These are phyloP conservation scores for Calonectria pseudoreteaudii DNA, from an alignment of 2,329 filamentous ascomycete species.

Conservation along the genomic window DNA sequence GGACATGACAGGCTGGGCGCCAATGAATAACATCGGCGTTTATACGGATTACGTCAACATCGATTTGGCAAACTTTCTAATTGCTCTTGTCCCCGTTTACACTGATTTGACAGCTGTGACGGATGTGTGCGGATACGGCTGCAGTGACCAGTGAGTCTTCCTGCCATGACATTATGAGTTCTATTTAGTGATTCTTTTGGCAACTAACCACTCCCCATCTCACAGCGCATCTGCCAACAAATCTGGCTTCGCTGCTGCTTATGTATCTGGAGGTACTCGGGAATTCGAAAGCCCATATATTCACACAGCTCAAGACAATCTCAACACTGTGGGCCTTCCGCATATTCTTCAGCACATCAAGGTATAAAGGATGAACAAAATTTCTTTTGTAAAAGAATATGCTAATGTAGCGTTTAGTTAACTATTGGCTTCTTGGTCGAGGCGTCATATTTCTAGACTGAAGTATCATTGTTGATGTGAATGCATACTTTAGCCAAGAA, in stretches of 20 bases:
- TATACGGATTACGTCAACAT: constrained; percentile 59
- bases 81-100: constrained; percentile 54
- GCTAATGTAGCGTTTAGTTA: constrained; percentile 36
- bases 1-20: constrained; percentile 62
- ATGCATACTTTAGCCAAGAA: not conserved
- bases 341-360: constrained; percentile 21
- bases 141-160: constrained; percentile 53
- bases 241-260: constrained; percentile 42
- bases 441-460: constrained; percentile 12
- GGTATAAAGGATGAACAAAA: constrained; percentile 12
- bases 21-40: constrained; percentile 55
- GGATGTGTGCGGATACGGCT: constrained; percentile 55
- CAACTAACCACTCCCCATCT: not conserved
- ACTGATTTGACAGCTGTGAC: constrained; percentile 43
- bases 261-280: constrained; percentile 48
- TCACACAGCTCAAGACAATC: constrained; percentile 44
- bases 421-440: constrained; percentile 51
- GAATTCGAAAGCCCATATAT: constrained; percentile 46
- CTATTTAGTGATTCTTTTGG: not conserved
- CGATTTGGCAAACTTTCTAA: constrained; percentile 53
- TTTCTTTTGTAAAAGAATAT: not conserved
- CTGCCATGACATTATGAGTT: no score
- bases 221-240: constrained; percentile 17
- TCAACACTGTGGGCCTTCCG: constrained; percentile 2
- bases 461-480: not conserved